These are phyloP conservation scores for Eimeria maxima DNA, from an alignment of 169 alveolate genomes.

Conservation along the genomic window DNA sequence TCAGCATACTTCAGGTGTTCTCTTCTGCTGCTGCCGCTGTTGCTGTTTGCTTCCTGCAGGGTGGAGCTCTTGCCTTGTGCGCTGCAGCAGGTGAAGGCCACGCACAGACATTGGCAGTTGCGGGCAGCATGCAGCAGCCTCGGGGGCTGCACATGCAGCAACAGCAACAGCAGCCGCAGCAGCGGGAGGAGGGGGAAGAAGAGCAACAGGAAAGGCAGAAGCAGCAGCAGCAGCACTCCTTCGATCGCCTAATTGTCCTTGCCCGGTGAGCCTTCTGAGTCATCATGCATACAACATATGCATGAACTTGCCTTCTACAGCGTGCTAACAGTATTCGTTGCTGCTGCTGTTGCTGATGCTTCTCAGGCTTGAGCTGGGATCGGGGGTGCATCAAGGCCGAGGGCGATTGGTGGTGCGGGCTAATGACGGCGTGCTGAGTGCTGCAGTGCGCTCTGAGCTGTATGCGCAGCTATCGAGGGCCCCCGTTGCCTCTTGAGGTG, in stretches of 20 bases:
- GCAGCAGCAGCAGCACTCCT: background rate
- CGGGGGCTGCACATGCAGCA: background rate
- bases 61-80: constrained; percentile 46
- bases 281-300: background rate
- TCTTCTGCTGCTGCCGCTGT: background rate
- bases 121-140: constrained; percentile 68
- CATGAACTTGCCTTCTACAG: background rate
- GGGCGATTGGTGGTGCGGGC: constrained; percentile 57
- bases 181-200: background rate
- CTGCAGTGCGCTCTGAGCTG: constrained; percentile 59
- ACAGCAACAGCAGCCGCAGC: constrained; percentile 42
- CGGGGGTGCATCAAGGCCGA: constrained; percentile 58
- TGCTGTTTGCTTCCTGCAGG: constrained; percentile 30
- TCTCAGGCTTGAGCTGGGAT: constrained; percentile 63
- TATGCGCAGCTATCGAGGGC: constrained; percentile 63
- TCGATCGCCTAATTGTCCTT: background rate
- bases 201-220: constrained; percentile 20
- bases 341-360: background rate
- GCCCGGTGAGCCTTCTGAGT: constrained; percentile 3
- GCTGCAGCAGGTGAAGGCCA: constrained; percentile 67
- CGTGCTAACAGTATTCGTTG: background rate
- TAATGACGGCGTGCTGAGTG: constrained; percentile 34
- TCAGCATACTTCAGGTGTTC: background rate
- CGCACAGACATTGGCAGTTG: constrained; percentile 56
- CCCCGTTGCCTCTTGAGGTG: constrained; percentile 59